Evolutionary conservation across 805 yeast genomes (phyloP).

Genomic region (Gaillardinia entomophila): DNA sequence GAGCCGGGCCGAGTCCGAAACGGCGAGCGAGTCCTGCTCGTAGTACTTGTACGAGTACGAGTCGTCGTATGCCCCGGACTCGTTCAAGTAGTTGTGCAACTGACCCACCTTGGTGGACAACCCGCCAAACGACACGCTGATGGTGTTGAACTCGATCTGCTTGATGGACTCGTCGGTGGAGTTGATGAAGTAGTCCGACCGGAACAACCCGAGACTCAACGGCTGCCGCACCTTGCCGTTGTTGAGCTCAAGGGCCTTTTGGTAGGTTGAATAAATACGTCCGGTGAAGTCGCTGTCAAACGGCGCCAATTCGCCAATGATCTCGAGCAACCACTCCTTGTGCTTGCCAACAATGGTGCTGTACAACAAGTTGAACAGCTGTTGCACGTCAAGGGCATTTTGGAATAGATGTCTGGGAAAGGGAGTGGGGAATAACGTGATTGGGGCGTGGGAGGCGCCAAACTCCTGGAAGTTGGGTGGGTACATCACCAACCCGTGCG

Average conservation of each 20-base stretch:
- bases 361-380: constrained; percentile 67
- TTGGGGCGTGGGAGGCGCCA: constrained; percentile 67
- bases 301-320: constrained; percentile 47
- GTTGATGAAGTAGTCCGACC: constrained; percentile 81
- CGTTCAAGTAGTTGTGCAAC: constrained; percentile 64
- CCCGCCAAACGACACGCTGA: constrained; percentile 93
- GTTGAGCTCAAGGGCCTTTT: constrained; percentile 42
- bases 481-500: constrained; percentile 79
- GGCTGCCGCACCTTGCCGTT: constrained; percentile 47
- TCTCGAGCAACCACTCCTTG: constrained; percentile 55
- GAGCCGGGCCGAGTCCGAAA: constrained; percentile 56
- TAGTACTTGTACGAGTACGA: constrained; percentile 37
- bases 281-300: constrained; percentile 80
- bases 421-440: constrained; percentile 88
- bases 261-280: constrained; percentile 58
- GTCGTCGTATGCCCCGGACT: constrained; percentile 49
- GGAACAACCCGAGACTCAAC: constrained; percentile 73
- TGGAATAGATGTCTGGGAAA: constrained; percentile 65
- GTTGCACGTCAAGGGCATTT: constrained; percentile 62
- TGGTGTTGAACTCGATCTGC: constrained; percentile 95
- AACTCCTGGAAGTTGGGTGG: constrained; percentile 49
- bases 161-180: constrained; percentile 50
- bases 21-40: constrained; percentile 49
- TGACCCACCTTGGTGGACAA: constrained; percentile 74
- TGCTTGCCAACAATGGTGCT: constrained; percentile 53